These are phyloP conservation scores for Senna tora DNA, from an alignment of 306 rosid genomes.

Conservation along the genomic window DNA sequence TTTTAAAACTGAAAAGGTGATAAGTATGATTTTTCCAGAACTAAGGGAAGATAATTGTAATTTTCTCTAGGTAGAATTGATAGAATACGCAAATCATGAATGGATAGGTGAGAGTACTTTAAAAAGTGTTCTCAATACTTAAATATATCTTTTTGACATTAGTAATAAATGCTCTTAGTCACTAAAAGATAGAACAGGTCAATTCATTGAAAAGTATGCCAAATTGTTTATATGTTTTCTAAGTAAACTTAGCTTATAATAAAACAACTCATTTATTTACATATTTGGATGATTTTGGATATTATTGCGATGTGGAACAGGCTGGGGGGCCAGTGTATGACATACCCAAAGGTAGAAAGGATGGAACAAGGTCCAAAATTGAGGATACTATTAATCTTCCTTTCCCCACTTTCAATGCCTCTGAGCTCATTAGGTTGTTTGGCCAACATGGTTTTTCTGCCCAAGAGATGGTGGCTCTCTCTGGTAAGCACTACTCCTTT, in stretches of 20 bases:
- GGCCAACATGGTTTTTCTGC: slow-evolving; percentile 67
- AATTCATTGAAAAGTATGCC: too few species aligned
- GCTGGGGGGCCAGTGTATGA: slow-evolving; percentile 85
- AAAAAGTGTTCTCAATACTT: too few species aligned
- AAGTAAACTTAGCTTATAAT: too few species aligned
- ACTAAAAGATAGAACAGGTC: too few species aligned
- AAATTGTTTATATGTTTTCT: too few species aligned
- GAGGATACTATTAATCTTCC: slow-evolving; percentile 84
- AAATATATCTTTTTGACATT: too few species aligned
- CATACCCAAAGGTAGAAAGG: slow-evolving; percentile 82
- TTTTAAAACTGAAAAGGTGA: too few species aligned
- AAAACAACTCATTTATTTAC: too few species aligned
- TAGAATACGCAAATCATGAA: neutral
- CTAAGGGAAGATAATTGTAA: too few species aligned
- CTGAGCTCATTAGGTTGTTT: slow-evolving; percentile 64
- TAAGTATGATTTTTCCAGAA: too few species aligned
- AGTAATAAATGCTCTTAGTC: too few species aligned
- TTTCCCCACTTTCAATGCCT: slow-evolving; percentile 71
- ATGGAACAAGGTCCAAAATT: slow-evolving; percentile 78
- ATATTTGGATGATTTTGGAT: too few species aligned
- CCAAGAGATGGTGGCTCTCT: slow-evolving; percentile 84
- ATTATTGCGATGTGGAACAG: slow-evolving; percentile 38
- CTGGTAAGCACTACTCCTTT: slow-evolving; percentile 45
- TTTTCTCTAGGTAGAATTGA: neutral
- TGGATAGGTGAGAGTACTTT: neutral